phyloP scores from a whole-genome alignment of 1,284 basidiomycete genomes.

The Pseudozyma flocculosa region DNA sequence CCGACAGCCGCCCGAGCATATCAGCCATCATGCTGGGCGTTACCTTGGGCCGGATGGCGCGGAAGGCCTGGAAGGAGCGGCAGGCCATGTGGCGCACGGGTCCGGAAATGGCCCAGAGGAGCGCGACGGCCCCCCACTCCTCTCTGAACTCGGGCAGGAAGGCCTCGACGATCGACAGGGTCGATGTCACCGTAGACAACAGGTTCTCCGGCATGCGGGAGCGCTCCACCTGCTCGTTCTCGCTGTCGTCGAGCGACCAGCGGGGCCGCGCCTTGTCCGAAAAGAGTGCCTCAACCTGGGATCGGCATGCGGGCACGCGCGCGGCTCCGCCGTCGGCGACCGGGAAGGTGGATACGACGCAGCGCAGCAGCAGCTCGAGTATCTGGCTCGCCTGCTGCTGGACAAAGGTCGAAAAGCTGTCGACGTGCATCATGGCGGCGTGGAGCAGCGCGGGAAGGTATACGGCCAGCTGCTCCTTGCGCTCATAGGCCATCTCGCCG shows the following conservation, averaged over 20 bases:
- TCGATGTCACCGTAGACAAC: conserved; percentile 17
- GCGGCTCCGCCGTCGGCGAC: conserved; percentile 14
- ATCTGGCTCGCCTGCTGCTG: conserved; percentile 72
- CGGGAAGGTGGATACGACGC: conserved; percentile 15
- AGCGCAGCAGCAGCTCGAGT: conserved; percentile 57
- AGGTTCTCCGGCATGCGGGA: conserved; percentile 21
- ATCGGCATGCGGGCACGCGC: too few relatives aligned
- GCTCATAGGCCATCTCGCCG: conserved; percentile 76
- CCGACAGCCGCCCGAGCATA: conserved; percentile 78
- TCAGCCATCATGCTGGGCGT: conserved; percentile 74
- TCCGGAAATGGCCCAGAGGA: conserved; percentile 83
- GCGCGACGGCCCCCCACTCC: conserved; percentile 76
- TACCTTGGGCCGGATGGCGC: conserved; percentile 74
- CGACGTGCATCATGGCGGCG: conserved; percentile 77
- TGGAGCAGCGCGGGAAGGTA: conserved; percentile 77
- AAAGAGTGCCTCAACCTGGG: conserved; percentile 23
- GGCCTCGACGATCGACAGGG: conserved; percentile 17
- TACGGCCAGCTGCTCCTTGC: conserved; percentile 71
- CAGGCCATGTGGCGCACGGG: conserved; percentile 83
- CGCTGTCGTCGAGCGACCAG: too few relatives aligned
- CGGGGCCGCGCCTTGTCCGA: conserved; percentile 5
- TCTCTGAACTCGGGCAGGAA: conserved; percentile 62
- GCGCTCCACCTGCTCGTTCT: conserved; percentile 2
- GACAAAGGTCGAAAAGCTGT: conserved; percentile 72
- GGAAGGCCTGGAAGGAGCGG: conserved; percentile 86